Percentiles rank a stretch among this genome's conserved stretches.
These are phyloP conservation scores for Globisporangium abappressorium DNA, from an alignment of 352 stramenopile genomes.

Conservation along the genomic window DNA sequence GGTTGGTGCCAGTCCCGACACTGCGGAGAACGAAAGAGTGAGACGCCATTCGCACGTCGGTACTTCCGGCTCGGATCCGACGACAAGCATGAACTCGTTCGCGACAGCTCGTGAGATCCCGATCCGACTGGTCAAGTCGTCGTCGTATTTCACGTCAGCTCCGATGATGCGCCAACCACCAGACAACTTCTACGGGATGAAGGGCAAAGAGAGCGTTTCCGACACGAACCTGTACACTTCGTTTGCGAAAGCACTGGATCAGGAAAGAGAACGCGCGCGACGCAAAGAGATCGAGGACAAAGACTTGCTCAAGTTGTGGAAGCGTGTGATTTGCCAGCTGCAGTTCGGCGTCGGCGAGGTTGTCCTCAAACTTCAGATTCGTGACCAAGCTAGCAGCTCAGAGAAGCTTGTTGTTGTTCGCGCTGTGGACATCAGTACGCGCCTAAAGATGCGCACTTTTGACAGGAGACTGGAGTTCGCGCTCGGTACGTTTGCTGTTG, in stretches of 20 bases:
- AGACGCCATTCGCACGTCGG: background rate
- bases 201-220: constrained; percentile 16
- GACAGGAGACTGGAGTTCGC: constrained; percentile 69
- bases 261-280: constrained; percentile 30
- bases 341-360: constrained; percentile 58
- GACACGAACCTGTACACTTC: constrained; percentile 36
- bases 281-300: constrained; percentile 61
- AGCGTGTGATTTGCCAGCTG: constrained; percentile 57
- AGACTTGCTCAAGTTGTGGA: constrained; percentile 80
- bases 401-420: constrained; percentile 57
- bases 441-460: constrained; percentile 59
- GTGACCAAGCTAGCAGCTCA: constrained; percentile 30
- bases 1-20: background rate
- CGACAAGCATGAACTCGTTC: constrained; percentile 4
- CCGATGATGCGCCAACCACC: constrained; percentile 7
- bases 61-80: constrained; percentile 14
- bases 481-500: constrained; percentile 67
- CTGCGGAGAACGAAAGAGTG: background rate
- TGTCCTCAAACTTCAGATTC: constrained; percentile 50
- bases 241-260: constrained; percentile 35
- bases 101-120: constrained; percentile 17
- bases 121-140: constrained; percentile 18
- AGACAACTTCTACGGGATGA: constrained; percentile 6
- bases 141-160: constrained; percentile 21
- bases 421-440: constrained; percentile 59